Base-by-base conservation (phyloP, 257 asterid species). In the Plantago ovata region DNA sequence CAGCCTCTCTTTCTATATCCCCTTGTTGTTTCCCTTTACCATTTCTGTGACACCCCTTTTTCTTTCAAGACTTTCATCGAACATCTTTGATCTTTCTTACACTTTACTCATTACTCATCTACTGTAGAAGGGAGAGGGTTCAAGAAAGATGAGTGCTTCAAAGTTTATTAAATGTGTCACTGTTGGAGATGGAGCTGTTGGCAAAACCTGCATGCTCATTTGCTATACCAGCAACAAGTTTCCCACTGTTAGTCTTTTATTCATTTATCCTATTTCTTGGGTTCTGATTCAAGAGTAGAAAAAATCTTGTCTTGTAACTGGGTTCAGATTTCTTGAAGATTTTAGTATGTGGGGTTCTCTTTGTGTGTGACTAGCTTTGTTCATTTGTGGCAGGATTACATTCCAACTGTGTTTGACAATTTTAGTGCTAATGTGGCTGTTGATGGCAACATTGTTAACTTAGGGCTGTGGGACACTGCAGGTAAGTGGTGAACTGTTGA, bases 161-260 rank as follows among this genome's bases (percentile, higher is more conserved):
- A 91, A 87, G 82, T 91, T 91, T 87, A 91, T 91, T 58, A 91
- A 91, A 73, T 91, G 98, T 80, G 96, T 87, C 36, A 87, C 95
- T 0, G 96, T 91, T 22, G 98, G 98, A 69, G 98, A 91, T 75
- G 96, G 98, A 36, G 96, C 98, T 70, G 98, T 91, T 59, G 98
- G 96, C 63, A 91, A 91, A 73, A 91, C 98, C 44, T 91, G 96
- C 83, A 91, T 91, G 97, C 96, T 86, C 78, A 90, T 90, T 36
- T 90, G 97, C 54, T 90, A 90, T 69, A 90, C 97, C 53, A 90
- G 95, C 80, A 90, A 86, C 94, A 90, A 84, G 72, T 90, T 90
- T 60, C 97, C 96, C 2, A 90, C 96, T 55, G 97, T 90, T 36
- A 78, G 85, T 69, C 65, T 72, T 55, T 55, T 62, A 19, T 62